phyloP scores from a whole-genome alignment of 202 grass and related monocot species.

The Miscanthus sacchariflorus region DNA sequence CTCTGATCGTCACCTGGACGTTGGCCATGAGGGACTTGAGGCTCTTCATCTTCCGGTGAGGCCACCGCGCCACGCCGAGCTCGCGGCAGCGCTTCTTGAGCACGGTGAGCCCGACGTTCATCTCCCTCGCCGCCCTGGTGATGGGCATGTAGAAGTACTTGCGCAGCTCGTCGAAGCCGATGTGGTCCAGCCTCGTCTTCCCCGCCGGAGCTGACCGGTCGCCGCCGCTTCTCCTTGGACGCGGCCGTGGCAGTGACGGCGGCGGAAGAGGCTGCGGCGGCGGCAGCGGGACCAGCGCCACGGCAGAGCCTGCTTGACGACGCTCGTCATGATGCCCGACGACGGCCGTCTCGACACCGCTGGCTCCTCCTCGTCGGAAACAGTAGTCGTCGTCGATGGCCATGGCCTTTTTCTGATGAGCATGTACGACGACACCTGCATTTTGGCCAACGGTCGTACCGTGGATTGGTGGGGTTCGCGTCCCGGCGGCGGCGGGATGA shows the following conservation, averaged over 20 bases:
- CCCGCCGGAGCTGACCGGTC: background rate
- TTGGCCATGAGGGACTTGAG: slow-evolving; percentile 78
- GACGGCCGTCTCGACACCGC: background rate
- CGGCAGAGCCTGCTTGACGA: background rate
- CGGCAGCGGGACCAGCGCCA: background rate
- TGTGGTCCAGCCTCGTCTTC: slow-evolving; percentile 54
- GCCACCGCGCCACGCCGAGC: slow-evolving; percentile 83
- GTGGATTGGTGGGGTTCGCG: background rate
- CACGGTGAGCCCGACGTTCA: slow-evolving; percentile 89
- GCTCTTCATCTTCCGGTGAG: slow-evolving; percentile 96
- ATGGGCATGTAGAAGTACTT: slow-evolving; percentile 95
- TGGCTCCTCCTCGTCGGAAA: background rate
- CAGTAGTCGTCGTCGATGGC: background rate
- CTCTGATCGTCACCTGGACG: slow-evolving; percentile 58
- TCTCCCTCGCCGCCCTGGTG: slow-evolving; percentile 76
- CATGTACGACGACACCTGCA: background rate
- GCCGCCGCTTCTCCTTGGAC: background rate
- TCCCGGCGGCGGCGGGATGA: background rate
- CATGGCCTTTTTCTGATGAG: background rate
- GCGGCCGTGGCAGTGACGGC: too few species aligned
- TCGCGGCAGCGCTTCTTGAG: slow-evolving; percentile 95
- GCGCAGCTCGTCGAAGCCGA: slow-evolving; percentile 70
- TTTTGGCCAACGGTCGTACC: background rate
- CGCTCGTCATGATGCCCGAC: background rate
- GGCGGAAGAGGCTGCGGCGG: background rate